Conservation (phyloP, 75 land plant species). For the Pinus taeda region DNA sequence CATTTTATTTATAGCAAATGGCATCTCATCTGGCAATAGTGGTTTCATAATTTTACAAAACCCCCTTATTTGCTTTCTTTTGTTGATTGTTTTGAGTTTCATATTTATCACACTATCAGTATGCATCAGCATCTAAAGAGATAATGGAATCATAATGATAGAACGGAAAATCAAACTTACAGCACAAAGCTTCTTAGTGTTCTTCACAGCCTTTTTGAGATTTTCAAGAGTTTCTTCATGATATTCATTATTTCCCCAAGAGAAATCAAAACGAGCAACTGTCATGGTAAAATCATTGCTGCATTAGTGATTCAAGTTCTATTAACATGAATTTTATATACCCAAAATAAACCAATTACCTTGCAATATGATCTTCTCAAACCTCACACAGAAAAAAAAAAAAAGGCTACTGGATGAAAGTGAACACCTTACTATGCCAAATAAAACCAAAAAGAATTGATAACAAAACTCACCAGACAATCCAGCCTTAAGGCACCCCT, state of each 20-base stretch:
- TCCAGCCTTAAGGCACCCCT: constrained; percentile 41
- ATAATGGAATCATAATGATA: neutral
- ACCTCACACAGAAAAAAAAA: neutral
- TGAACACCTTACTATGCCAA: neutral
- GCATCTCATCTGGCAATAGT: no score
- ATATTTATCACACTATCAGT: neutral
- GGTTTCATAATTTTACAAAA: no score
- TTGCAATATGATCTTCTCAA: neutral
- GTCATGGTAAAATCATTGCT: neutral
- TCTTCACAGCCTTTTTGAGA: constrained; percentile 51
- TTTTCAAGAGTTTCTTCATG: constrained; percentile 78
- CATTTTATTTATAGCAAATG: no score
- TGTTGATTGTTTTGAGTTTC: neutral
- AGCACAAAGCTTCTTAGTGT: constrained; percentile 57
- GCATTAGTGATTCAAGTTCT: neutral
- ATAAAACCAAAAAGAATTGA: neutral
- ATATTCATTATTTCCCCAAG: constrained; percentile 48
- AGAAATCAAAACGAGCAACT: constrained; percentile 85
- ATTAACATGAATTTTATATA: neutral
- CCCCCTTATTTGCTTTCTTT: neutral
- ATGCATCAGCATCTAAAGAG: neutral
- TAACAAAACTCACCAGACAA: constrained; percentile 33
- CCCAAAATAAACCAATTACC: neutral
- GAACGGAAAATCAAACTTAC: constrained; percentile 21
- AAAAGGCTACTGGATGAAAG: neutral